Evolutionary conservation across 225 moss, liverwort and hornwort genomes (phyloP).

Genomic region (Ulota crispa): DNA sequence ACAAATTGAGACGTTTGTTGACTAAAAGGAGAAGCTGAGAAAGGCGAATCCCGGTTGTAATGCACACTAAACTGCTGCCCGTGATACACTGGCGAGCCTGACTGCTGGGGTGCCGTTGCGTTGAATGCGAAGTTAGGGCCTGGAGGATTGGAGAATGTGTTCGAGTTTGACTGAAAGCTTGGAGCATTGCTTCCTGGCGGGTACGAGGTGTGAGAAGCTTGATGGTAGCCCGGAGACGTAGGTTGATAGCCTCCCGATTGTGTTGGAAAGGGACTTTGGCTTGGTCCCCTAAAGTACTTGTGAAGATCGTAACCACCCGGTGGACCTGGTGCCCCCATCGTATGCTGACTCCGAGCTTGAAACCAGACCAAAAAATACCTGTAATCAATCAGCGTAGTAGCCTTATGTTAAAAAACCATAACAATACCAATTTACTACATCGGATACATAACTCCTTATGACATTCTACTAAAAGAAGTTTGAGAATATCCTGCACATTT

Average conservation of each 20-base stretch:
- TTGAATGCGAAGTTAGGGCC: conserved; percentile 33
- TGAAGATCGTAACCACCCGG: conserved; percentile 70
- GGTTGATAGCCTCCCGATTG: conserved; percentile 60
- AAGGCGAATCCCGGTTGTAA: conserved; percentile 57
- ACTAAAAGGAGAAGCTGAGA: conserved; percentile 44
- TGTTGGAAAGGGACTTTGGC: conserved; percentile 50
- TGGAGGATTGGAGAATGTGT: conserved; percentile 23
- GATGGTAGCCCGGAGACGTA: conserved; percentile 40
- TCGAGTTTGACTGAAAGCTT: conserved; percentile 35
- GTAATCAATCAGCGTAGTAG: conserved; percentile 1
- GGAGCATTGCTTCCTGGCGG: conserved; percentile 32
- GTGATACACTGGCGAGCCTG: conserved; percentile 61
- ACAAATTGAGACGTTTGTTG: conserved; percentile 35
- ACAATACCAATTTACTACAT: background rate
- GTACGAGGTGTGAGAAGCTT: conserved; percentile 33
- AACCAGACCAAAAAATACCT: background rate
- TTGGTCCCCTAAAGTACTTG: conserved; percentile 58
- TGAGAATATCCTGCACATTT: background rate
- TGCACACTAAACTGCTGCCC: conserved; percentile 54
- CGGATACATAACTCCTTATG: background rate
- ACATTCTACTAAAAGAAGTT: background rate
- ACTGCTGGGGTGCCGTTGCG: conserved; percentile 30
- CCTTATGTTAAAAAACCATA: background rate
- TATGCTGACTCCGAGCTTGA: conserved; percentile 16
- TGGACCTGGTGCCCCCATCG: conserved; percentile 76